Base-by-base conservation (phyloP, 805 yeast species). In the Lipomyces japonicus region DNA sequence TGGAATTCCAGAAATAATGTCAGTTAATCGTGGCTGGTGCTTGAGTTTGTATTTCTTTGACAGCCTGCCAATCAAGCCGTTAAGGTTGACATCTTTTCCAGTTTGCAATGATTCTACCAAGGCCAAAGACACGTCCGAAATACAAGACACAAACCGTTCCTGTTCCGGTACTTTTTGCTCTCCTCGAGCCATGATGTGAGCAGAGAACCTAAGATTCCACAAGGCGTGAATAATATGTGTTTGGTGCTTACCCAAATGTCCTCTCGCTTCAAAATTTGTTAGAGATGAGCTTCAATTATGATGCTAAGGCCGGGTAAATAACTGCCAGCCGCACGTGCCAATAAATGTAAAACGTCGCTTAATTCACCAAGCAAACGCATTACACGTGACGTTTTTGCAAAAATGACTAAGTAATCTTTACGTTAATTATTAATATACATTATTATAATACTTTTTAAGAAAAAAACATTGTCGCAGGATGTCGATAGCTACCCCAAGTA, bases 1-100 rank as follows among this genome's bases (percentile, higher is more conserved):
- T 7, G 98, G 98, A 53, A 93, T 91, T 1, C 97, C 86, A 32
- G 88, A 79, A 28, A 93, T 91, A 62, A 93, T 89, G 69, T 93
- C 98, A 1, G 97, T 91, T 44, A 93, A 75, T 61, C 97, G 75
- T 16, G 98, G 98, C 65, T 90, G 97, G 61, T 84, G 85, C 62
- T 86, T 85, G 53, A 93, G 75, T 70, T 86, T 88, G 73, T 93
- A 87, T 70, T 89, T 88, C 66, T 93, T 90, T 34, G 97, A 86
- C 60, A 78, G 79, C 61, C 89, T 75, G 24, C 84, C 85, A 58
- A 93, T 86, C 50, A 93, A 72, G 1, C 96, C 97, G 69, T 93
- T 93, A 61, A 93, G 71, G 65, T 93, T 93, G 61, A 91, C 81
- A 61, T 86, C 95, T 61, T 78, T 84, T 34, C 85, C 78, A 21